Evolutionary conservation across 495 filamentous ascomycete species (phyloP).

Genomic region (Pyronema domesticum): DNA sequence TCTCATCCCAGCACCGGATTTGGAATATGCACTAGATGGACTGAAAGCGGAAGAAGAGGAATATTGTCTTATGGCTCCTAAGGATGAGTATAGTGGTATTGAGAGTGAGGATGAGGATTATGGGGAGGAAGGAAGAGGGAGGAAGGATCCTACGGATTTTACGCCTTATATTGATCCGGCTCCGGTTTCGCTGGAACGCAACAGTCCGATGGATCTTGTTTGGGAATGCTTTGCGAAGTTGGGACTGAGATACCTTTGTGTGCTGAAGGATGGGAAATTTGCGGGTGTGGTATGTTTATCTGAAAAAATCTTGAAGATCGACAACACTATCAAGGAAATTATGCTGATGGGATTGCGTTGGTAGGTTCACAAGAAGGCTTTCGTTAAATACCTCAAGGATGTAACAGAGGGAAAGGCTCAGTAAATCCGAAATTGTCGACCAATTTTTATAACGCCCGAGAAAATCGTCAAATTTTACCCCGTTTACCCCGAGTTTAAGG

Average conservation of each 20-base stretch:
- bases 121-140: conserved; percentile 31
- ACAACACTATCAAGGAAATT: too few relatives aligned
- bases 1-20: conserved; percentile 80
- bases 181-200: conserved; percentile 71
- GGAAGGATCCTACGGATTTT: conserved; percentile 59
- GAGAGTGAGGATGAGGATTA: conserved; percentile 32
- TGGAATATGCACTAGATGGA: conserved; percentile 81
- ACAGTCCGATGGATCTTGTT: conserved; percentile 83
- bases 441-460: too few relatives aligned
- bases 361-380: conserved; percentile 80
- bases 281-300: conserved; percentile 56
- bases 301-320: not conserved
- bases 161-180: conserved; percentile 81
- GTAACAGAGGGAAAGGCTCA: conserved; percentile 15
- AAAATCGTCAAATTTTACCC: too few relatives aligned
- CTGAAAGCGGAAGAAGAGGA: conserved; percentile 51
- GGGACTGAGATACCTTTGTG: conserved; percentile 82
- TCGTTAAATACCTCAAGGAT: conserved; percentile 73
- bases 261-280: conserved; percentile 64
- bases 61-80: conserved; percentile 64
- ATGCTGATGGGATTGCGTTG: not conserved
- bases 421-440: too few relatives aligned
- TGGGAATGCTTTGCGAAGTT: conserved; percentile 96
- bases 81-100: conserved; percentile 22
- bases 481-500: too few relatives aligned